Conservation (phyloP, 768 basidiomycete genomes). For the Rubroboletus pulcherrimus region DNA sequence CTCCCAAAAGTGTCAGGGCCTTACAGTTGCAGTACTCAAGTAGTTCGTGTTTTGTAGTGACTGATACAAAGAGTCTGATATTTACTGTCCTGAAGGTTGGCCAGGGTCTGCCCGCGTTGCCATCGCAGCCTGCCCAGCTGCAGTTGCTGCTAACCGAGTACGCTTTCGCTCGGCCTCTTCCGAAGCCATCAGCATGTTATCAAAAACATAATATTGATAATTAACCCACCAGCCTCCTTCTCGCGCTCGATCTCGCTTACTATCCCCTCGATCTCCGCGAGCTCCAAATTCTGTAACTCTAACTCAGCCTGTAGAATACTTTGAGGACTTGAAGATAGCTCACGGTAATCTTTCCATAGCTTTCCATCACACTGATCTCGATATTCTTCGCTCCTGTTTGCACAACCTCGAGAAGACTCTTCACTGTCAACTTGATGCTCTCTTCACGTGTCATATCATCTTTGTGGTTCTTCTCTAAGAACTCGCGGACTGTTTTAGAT, state of each 20-base stretch:
- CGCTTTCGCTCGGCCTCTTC: slow-evolving; percentile 95
- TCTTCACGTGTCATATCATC: slow-evolving; percentile 87
- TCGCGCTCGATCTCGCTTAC: slow-evolving; percentile 93
- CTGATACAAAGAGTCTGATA: slow-evolving; percentile 11
- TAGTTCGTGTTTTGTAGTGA: slow-evolving; percentile 5
- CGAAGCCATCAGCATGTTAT: slow-evolving; percentile 2
- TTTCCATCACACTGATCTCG: slow-evolving; percentile 96
- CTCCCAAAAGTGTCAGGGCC: no score
- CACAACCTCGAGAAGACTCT: slow-evolving; percentile 94
- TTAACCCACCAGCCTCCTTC: slow-evolving; percentile 81
- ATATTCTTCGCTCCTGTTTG: slow-evolving; percentile 99
- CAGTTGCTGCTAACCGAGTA: slow-evolving; percentile 84
- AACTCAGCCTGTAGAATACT: background rate
- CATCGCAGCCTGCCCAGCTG: slow-evolving; percentile 90
- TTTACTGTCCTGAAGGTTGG: slow-evolving; percentile 36
- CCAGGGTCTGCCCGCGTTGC: slow-evolving; percentile 45
- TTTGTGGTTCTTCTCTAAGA: slow-evolving; percentile 96
- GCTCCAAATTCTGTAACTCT: slow-evolving; percentile 67
- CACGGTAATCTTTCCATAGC: slow-evolving; percentile 90
- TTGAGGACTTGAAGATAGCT: slow-evolving; percentile 15
- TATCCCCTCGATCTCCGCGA: slow-evolving; percentile 85
- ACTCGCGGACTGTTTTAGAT: slow-evolving; percentile 97
- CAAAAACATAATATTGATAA: background rate
- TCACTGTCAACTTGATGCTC: slow-evolving; percentile 91
- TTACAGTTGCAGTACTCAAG: background rate